Percentiles rank a stretch among this genome's conserved stretches.
phyloP scores from a whole-genome alignment of 2,329 filamentous ascomycete genomes.

The Aspergillus fumigatiaffinis region DNA sequence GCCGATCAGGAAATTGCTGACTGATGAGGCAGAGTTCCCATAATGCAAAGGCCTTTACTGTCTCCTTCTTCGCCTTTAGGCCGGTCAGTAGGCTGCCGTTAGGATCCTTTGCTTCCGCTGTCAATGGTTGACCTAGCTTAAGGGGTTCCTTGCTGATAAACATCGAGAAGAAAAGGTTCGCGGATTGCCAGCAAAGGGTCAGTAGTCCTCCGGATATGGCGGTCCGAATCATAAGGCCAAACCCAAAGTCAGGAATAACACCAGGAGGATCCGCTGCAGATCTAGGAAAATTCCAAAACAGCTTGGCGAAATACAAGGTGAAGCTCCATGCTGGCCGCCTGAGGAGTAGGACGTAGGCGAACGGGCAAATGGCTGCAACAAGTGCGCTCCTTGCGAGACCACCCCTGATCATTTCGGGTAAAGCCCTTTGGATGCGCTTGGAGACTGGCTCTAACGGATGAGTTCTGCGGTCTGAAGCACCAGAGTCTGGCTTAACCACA shows the following conservation, averaged over 20 bases:
- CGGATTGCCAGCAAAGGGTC: slow-evolving; percentile 68
- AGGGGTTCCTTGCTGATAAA: slow-evolving; percentile 77
- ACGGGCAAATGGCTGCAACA: slow-evolving; percentile 45
- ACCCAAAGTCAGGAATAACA: slow-evolving; percentile 54
- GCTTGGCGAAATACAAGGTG: slow-evolving; percentile 65
- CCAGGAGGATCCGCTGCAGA: slow-evolving; percentile 58
- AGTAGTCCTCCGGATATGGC: slow-evolving; percentile 63
- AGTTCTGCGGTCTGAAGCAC: slow-evolving; percentile 32
- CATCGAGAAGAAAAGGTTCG: slow-evolving; percentile 73
- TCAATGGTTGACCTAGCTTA: slow-evolving; percentile 80
- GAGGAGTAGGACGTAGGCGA: slow-evolving; percentile 61
- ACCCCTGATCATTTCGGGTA: slow-evolving; percentile 28
- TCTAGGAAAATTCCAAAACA: slow-evolving; percentile 72
- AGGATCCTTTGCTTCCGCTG: slow-evolving; percentile 79
- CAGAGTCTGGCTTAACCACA: slow-evolving; percentile 32
- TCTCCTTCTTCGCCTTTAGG: slow-evolving; percentile 74
- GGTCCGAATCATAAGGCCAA: slow-evolving; percentile 55
- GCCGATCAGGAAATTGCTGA: slow-evolving; percentile 66
- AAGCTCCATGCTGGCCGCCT: slow-evolving; percentile 64
- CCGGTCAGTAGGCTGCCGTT: slow-evolving; percentile 86
- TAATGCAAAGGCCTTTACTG: slow-evolving; percentile 77
- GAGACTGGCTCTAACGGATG: slow-evolving; percentile 35
- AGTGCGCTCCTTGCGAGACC: slow-evolving; percentile 37
- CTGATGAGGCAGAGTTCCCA: slow-evolving; percentile 86
- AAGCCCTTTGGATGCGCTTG: slow-evolving; percentile 35